Conservation (phyloP, 2,329 filamentous ascomycete species). For the Pyrenochaeta sp. region DNA sequence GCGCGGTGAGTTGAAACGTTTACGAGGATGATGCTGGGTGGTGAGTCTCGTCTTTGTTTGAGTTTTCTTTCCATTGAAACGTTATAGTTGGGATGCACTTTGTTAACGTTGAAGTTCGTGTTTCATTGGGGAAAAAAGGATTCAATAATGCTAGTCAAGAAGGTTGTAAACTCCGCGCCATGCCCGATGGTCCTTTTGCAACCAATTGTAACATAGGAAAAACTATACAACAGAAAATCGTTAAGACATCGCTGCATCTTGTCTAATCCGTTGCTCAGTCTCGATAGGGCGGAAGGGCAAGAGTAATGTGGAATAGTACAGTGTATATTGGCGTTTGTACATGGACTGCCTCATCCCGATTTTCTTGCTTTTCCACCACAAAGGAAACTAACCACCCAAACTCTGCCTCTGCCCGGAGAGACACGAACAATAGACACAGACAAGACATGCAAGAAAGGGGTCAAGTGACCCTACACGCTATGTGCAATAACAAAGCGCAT, state of each 20-base stretch:
- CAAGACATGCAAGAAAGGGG: constrained; percentile 36
- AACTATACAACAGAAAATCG: constrained; percentile 12
- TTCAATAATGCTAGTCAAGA: background rate
- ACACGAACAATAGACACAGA: constrained; percentile 31
- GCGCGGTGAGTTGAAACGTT: background rate
- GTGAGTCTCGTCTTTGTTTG: background rate
- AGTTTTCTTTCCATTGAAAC: too few species aligned
- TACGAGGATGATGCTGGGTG: background rate
- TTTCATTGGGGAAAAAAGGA: background rate
- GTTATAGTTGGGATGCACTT: too few species aligned
- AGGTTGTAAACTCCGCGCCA: constrained; percentile 17
- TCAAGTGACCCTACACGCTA: constrained; percentile 29
- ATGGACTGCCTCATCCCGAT: constrained; percentile 15
- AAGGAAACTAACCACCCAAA: constrained; percentile 23
- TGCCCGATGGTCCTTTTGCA: constrained; percentile 17
- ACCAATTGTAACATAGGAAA: constrained; percentile 18
- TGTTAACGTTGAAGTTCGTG: background rate
- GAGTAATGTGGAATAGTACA: constrained; percentile 19
- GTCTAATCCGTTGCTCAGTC: background rate
- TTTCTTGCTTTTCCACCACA: constrained; percentile 23
- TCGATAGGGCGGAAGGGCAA: background rate
- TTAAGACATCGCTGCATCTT: constrained; percentile 13
- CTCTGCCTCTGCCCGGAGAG: constrained; percentile 31
- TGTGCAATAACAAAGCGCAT: constrained; percentile 13
- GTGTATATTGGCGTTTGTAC: constrained; percentile 35